Percentiles rank a stretch among this genome's conserved stretches.
Evolutionary conservation across 495 filamentous ascomycete species (phyloP).

Genomic region (Massariosphaeria phaeospora): DNA sequence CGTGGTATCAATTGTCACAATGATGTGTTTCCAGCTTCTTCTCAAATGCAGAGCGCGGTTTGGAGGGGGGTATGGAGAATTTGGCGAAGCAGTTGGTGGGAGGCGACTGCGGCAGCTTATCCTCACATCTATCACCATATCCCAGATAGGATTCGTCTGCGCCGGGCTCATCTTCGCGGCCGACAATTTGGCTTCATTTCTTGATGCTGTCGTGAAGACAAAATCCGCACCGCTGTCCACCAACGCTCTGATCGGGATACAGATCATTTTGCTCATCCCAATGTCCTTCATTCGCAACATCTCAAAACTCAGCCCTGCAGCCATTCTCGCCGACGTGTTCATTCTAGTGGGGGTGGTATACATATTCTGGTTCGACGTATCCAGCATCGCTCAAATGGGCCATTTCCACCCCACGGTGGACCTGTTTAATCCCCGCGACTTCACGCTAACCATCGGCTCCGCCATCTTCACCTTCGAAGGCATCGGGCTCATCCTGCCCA

Average conservation of each 20-base stretch:
- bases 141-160: constrained; percentile 63
- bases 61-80: constrained; percentile 58
- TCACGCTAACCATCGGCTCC: constrained; percentile 58
- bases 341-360: constrained; percentile 60
- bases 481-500: constrained; percentile 61
- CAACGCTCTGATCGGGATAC: constrained; percentile 50
- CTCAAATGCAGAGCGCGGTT: constrained; percentile 50
- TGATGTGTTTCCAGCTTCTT: constrained; percentile 60
- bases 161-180: constrained; percentile 63
- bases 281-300: constrained; percentile 61
- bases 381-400: constrained; percentile 45
- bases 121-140: constrained; percentile 57
- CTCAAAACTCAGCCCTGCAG: constrained; percentile 56
- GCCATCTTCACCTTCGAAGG: constrained; percentile 67
- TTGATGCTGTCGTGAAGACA: constrained; percentile 48
- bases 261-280: constrained; percentile 54
- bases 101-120: constrained; percentile 49
- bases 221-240: constrained; percentile 42
- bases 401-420: constrained; percentile 45
- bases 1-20: constrained; percentile 51
- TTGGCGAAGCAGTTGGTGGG: constrained; percentile 54
- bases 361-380: constrained; percentile 59
- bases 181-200: constrained; percentile 56
- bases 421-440: constrained; percentile 57
- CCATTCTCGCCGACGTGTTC: constrained; percentile 57